Conservation (phyloP, 2,329 filamentous ascomycete genomes). For the Cryphonectria parasitica region DNA sequence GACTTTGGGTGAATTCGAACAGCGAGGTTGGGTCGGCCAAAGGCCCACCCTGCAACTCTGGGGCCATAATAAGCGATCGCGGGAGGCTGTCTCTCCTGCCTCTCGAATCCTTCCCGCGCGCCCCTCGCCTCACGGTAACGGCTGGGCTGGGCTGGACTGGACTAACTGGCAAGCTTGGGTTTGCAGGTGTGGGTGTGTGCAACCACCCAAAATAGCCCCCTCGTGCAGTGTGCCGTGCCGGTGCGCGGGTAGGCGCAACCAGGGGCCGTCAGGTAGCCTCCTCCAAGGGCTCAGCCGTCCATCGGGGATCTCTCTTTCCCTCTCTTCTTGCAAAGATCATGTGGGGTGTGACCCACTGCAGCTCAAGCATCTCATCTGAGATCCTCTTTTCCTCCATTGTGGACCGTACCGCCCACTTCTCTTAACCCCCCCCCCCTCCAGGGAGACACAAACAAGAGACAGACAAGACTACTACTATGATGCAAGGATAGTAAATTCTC, state of each 20-base stretch:
- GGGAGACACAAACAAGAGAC: no score
- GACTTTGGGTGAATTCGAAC: no score
- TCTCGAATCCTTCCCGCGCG: neutral
- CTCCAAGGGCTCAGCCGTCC: slow-evolving; percentile 2
- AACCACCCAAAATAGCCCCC: slow-evolving; percentile 6
- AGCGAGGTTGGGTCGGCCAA: no score
- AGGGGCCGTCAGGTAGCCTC: neutral
- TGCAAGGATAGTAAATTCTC: neutral
- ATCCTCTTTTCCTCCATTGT: neutral
- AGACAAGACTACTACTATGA: neutral
- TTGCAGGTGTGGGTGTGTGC: neutral
- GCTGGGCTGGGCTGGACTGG: neutral
- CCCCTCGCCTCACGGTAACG: slow-evolving; percentile 1
- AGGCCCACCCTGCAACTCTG: neutral
- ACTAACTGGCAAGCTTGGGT: neutral
- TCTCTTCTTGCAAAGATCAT: neutral
- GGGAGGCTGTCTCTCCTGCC: neutral
- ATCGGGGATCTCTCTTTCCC: neutral
- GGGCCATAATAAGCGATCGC: neutral
- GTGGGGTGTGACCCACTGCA: neutral
- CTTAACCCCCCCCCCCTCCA: neutral
- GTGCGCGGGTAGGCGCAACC: neutral
- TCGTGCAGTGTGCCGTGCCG: neutral
- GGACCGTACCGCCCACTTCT: neutral
- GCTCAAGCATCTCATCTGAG: neutral